These are phyloP conservation scores for Pseudogymnoascus sp. DNA, from an alignment of 2,329 filamentous ascomycete genomes.

Conservation along the genomic window DNA sequence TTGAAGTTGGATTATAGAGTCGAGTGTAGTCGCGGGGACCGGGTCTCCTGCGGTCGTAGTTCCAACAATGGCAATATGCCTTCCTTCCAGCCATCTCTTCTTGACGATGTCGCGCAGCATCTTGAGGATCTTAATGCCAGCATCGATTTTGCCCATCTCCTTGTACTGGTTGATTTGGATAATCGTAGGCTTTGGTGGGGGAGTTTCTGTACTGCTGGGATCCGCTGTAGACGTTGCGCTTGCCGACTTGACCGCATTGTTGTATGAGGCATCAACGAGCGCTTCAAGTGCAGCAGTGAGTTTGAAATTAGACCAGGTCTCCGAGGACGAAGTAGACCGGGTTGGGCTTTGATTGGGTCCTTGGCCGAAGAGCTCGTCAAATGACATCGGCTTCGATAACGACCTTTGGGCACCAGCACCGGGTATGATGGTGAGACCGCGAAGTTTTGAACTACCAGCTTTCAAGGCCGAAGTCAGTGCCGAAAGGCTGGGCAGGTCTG, in stretches of 20 bases:
- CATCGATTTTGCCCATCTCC: constrained; percentile 62
- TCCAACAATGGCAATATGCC: constrained; percentile 71
- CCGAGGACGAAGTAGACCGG: constrained; percentile 18
- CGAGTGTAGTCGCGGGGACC: constrained; percentile 35
- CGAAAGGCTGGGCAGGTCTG: background rate
- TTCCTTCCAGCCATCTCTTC: constrained; percentile 62
- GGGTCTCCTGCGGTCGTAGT: constrained; percentile 55
- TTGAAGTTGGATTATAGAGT: constrained; percentile 37
- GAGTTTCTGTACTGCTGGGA: constrained; percentile 24
- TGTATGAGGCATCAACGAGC: constrained; percentile 35
- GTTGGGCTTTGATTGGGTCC: constrained; percentile 6
- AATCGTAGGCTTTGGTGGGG: constrained; percentile 44
- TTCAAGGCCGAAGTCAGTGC: background rate
- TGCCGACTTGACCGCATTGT: constrained; percentile 34
- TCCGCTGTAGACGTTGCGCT: constrained; percentile 10
- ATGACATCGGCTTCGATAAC: constrained; percentile 6
- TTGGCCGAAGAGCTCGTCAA: constrained; percentile 4
- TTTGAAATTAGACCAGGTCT: constrained; percentile 57
- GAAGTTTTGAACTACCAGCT: background rate
- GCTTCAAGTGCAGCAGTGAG: constrained; percentile 50
- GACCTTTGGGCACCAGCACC: background rate
- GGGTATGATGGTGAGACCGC: constrained; percentile 1
- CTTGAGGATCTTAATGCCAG: constrained; percentile 62
- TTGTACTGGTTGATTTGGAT: constrained; percentile 76
- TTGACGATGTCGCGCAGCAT: constrained; percentile 67